phyloP scores from a whole-genome alignment of 441 rosid species.

The Daphne laureola region DNA sequence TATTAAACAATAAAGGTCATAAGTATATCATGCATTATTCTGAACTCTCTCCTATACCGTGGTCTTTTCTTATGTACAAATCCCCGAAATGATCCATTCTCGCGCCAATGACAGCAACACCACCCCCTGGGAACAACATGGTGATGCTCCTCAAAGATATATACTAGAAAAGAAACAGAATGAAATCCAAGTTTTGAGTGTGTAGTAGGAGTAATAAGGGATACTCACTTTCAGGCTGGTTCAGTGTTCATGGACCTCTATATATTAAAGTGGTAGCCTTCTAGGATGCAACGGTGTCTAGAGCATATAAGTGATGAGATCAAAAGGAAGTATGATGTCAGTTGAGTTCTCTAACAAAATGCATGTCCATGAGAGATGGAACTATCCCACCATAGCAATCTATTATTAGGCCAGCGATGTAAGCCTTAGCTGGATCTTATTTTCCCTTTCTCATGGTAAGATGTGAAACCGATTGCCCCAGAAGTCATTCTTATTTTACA shows the following conservation, averaged over 20 bases:
- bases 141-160: not conserved
- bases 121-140: constrained; percentile 18
- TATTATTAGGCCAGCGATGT: constrained; percentile 27
- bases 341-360: too few relatives aligned
- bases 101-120: constrained; percentile 9
- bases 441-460: constrained; percentile 5
- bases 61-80: constrained; percentile 17
- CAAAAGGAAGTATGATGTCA: constrained; percentile 7
- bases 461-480: constrained; percentile 13
- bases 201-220: not conserved
- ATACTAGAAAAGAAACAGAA: not conserved
- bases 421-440: constrained; percentile 12
- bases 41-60: constrained; percentile 1
- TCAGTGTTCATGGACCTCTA: constrained; percentile 8
- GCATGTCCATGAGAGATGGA: too few relatives aligned
- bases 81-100: constrained; percentile 13
- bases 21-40: constrained; percentile 4
- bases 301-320: constrained; percentile 14
- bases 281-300: constrained; percentile 12
- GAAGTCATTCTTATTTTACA: constrained; percentile 42
- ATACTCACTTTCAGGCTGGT: constrained; percentile 25
- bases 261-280: constrained; percentile 9
- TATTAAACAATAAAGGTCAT: too few relatives aligned
- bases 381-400: constrained; percentile 9
- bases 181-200: not conserved